Evolutionary conservation across 1,284 basidiomycete species (phyloP), one percentile per base, ranked within the genome.

Genomic region (Sanguinoderma infundibulare): DNA sequence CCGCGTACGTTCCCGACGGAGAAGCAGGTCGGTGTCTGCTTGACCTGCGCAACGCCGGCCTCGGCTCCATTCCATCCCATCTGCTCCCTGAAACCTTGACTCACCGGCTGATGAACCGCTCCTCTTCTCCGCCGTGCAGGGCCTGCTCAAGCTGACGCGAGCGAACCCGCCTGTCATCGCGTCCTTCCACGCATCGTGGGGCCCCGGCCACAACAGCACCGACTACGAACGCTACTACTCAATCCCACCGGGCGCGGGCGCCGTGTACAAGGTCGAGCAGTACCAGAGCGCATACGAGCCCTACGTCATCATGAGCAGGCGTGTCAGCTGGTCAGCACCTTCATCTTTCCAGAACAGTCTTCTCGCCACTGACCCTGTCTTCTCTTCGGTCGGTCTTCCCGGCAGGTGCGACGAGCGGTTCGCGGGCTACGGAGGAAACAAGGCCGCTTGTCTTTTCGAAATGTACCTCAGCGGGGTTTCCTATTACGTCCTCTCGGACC

Each of bases 281-380:
- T 95, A 94, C 73, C 90, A 93, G 66, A 81, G 91, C 50, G 85
- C 89, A 14, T 95, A 95, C 69, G 92, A 95, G 69, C 92, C 92
- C 8, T 95, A 95, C 69, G 83, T 94, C 35, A 85, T 95, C 57
- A 89, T 91, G 71, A 89, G 83, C 74, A 90, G 87, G 65, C 86
- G 91, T 52, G 89, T 87, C 1, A 83, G 87, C 40, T 91, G 91
- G 90, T 89, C 67, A 40, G 78, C 72, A 24, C 35, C 17, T 42
- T 35, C 50, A 17, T 7, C 20, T 36, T 47, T 8, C 39, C 54
- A 34, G 28, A 51, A 34, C 49, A 61, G 35, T 44, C 61, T 56
- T 56, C 49, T 55, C 35, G n/a, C 59, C 81, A 79, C 26, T 55
- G 22, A 42, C 51, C 14, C 26, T 30, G 47, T 15, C 47, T 2